phyloP scores from a whole-genome alignment of 495 filamentous ascomycete genomes.

The Annulohypoxylon bovei region DNA sequence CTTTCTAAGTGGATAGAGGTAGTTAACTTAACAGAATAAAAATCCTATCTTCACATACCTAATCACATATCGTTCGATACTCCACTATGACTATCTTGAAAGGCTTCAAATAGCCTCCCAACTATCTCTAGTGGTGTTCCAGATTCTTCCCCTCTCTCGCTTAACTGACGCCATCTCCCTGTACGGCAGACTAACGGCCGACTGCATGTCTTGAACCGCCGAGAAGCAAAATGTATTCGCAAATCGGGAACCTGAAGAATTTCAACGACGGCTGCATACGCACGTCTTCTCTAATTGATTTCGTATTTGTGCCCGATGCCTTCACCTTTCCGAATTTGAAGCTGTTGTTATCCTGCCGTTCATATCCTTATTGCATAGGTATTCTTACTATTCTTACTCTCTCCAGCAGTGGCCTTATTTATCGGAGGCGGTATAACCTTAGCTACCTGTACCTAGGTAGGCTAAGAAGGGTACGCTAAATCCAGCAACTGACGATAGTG shows the following conservation, averaged over 20 bases:
- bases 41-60: background rate
- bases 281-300: slow-evolving; percentile 24
- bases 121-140: slow-evolving; percentile 20
- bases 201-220: slow-evolving; percentile 18
- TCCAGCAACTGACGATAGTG: slow-evolving; percentile 37
- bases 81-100: slow-evolving; percentile 3
- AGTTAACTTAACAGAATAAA: background rate
- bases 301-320: slow-evolving; percentile 5
- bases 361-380: slow-evolving; percentile 15
- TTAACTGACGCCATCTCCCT: background rate
- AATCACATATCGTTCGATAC: slow-evolving; percentile 14
- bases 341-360: slow-evolving; percentile 34
- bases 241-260: slow-evolving; percentile 18
- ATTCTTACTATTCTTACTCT: background rate
- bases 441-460: background rate
- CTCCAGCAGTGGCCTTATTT: slow-evolving; percentile 9
- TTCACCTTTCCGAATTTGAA: slow-evolving; percentile 11
- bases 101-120: slow-evolving; percentile 20
- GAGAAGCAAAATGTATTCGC: background rate
- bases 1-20: too few relatives aligned
- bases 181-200: slow-evolving; percentile 24
- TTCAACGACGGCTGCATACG: slow-evolving; percentile 25
- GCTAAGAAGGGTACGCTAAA: slow-evolving; percentile 28
- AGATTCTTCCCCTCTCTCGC: slow-evolving; percentile 5
- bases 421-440: slow-evolving; percentile 22